phyloP scores from a whole-genome alignment of 179 eudicot species.

The Silene coronaria region DNA sequence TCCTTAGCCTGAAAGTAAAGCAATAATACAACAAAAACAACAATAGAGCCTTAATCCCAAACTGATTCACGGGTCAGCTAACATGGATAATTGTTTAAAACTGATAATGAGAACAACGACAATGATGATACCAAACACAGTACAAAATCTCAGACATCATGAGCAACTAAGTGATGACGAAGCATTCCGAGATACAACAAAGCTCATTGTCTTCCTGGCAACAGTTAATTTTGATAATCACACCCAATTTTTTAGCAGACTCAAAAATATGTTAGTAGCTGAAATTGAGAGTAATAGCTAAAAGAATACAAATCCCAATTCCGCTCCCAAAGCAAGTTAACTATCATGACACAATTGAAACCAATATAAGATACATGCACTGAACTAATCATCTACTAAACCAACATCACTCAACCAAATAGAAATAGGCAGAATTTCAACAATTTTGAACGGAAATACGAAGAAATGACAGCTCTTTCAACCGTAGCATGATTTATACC shows the following conservation, averaged over 20 bases:
- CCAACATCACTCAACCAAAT: neutral
- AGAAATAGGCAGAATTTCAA: neutral
- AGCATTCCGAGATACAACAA: neutral
- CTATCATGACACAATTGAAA: neutral
- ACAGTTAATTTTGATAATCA: neutral
- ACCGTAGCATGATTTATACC: constrained; percentile 1
- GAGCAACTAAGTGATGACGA: neutral
- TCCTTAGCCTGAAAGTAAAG: constrained; percentile 20
- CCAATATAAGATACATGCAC: neutral
- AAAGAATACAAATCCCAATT: constrained; percentile 1
- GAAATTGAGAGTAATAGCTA: neutral
- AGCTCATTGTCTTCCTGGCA: neutral
- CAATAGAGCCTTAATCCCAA: neutral
- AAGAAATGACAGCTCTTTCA: neutral
- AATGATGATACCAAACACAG: no score
- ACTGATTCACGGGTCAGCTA: neutral
- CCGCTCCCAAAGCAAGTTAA: neutral
- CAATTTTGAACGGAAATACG: neutral
- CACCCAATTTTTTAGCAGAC: no score
- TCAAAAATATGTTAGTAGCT: constrained; percentile 4
- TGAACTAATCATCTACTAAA: neutral
- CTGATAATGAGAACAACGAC: no score
- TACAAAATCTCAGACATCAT: neutral
- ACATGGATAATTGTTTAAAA: no score
- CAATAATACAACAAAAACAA: neutral